A percentile compares a stretch with the other conserved stretches of the same genome.
Evolutionary conservation across 352 stramenopile species (phyloP).

Genomic region (Aphanomyces stellatus): DNA sequence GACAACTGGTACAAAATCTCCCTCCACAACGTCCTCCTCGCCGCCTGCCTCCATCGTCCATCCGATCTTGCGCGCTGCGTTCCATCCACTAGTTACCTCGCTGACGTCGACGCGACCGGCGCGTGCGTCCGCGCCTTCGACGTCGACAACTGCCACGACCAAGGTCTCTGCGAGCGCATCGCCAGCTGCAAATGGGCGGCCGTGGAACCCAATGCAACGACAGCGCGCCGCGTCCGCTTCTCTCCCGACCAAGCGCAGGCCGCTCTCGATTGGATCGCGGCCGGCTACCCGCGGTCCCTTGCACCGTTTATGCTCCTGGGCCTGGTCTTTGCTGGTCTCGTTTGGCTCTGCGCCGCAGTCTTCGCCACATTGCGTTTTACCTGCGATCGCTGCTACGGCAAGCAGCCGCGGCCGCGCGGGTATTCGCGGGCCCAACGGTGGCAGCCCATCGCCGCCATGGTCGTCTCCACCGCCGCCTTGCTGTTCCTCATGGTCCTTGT

Average conservation of each 20-base stretch:
- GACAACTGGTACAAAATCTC: conserved; percentile 4
- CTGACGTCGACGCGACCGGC: not conserved
- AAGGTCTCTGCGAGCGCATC: conserved; percentile 2
- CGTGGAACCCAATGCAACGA: not conserved
- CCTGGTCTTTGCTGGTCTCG: not conserved
- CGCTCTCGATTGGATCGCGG: not conserved
- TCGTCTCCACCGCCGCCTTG: not conserved
- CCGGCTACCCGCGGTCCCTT: not conserved
- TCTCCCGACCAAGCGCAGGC: not conserved
- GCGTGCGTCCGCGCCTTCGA: not conserved
- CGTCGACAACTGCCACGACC: not conserved
- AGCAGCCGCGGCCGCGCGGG: not conserved
- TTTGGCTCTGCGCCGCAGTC: not conserved
- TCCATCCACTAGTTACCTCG: not conserved
- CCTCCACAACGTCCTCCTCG: not conserved
- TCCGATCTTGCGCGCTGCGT: not conserved
- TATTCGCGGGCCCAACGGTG: not conserved
- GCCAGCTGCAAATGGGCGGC: not conserved
- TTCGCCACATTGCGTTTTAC: conserved; percentile 2
- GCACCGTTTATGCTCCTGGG: not conserved
- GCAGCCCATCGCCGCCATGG: not conserved
- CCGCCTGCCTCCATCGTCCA: not conserved
- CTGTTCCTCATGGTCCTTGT: not conserved
- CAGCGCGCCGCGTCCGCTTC: not conserved
- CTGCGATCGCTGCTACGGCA: not conserved